Conservation (phyloP, 192 early-diverging fungal genomes). For the Bifiguratus adelaidae region DNA sequence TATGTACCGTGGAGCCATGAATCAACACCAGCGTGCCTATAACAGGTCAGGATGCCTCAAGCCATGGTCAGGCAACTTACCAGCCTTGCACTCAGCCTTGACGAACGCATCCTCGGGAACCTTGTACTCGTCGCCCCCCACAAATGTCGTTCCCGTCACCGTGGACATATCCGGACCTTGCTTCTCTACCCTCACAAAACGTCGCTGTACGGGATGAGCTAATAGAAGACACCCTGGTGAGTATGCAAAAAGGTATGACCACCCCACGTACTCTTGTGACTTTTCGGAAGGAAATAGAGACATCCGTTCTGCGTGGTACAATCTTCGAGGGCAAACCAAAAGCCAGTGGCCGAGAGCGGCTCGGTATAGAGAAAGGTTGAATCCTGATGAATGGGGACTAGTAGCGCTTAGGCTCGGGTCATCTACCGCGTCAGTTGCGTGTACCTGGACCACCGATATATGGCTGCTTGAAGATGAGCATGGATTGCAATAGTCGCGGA, state of each 20-base stretch:
- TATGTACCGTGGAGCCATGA: conserved; percentile 79
- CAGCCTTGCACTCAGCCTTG: conserved; percentile 44
- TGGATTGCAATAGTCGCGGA: conserved; percentile 76
- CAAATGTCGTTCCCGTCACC: conserved; percentile 54
- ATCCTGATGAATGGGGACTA: conserved; percentile 84
- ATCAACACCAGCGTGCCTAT: conserved; percentile 77
- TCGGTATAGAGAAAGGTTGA: conserved; percentile 86
- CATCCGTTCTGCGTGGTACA: conserved; percentile 83
- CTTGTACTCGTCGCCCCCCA: conserved; percentile 27
- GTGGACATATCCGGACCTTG: no score
- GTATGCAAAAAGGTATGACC: no score
- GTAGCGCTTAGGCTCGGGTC: conserved; percentile 38
- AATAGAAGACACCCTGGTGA: no score
- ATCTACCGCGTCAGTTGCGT: conserved; percentile 3
- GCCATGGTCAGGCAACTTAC: no score
- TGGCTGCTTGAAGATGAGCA: conserved; percentile 81
- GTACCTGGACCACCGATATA: conserved; percentile 37
- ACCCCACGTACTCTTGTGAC: conserved; percentile 49
- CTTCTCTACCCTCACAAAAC: conserved; percentile 60
- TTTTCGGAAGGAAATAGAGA: conserved; percentile 74
- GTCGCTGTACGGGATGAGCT: conserved; percentile 45
- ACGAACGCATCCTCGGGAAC: conserved; percentile 39
- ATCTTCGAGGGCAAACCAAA: conserved; percentile 92
- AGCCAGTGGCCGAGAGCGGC: conserved; percentile 72
- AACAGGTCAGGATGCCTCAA: not conserved